phyloP scores from a whole-genome alignment of 2,329 filamentous ascomycete species.

The Blastomyces emzantsi region DNA sequence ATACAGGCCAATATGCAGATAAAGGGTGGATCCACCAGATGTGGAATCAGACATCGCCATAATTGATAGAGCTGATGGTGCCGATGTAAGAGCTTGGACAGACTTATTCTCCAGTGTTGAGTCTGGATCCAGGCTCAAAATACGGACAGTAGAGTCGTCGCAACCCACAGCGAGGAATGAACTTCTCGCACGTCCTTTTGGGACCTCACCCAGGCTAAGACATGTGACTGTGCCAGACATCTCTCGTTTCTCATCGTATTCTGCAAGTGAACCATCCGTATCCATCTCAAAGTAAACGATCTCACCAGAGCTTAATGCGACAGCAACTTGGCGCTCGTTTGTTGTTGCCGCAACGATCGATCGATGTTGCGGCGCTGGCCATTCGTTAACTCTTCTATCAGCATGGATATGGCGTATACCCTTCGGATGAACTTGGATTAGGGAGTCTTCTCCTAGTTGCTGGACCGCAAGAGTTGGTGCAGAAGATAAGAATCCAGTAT shows the following conservation, averaged over 20 bases:
- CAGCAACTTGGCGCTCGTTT: slow-evolving; percentile 85
- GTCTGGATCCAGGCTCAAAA: slow-evolving; percentile 82
- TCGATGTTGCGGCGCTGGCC: slow-evolving; percentile 85
- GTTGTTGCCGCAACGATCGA: slow-evolving; percentile 92
- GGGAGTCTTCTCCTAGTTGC: slow-evolving; percentile 82
- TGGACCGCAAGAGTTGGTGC: slow-evolving; percentile 88
- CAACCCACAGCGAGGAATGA: slow-evolving; percentile 94
- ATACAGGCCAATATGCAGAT: slow-evolving; percentile 90
- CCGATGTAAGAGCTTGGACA: slow-evolving; percentile 84
- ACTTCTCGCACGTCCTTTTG: slow-evolving; percentile 78
- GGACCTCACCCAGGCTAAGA: slow-evolving; percentile 86
- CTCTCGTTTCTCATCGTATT: slow-evolving; percentile 90
- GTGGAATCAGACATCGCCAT: slow-evolving; percentile 95
- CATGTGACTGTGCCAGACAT: slow-evolving; percentile 95
- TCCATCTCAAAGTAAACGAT: slow-evolving; percentile 99
- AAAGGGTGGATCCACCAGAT: slow-evolving; percentile 77
- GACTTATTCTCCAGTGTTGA: slow-evolving; percentile 88
- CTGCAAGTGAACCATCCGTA: slow-evolving; percentile 75
- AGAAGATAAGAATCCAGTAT: slow-evolving; percentile 82
- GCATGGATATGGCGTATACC: slow-evolving; percentile 85
- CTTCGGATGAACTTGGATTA: slow-evolving; percentile 93
- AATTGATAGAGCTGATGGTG: slow-evolving; percentile 79
- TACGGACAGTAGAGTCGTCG: slow-evolving; percentile 90
- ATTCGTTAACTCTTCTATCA: slow-evolving; percentile 73
- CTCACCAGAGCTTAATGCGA: slow-evolving; percentile 90